Conservation (phyloP, 495 filamentous ascomycete species). For the Penicillium paxilli region DNA sequence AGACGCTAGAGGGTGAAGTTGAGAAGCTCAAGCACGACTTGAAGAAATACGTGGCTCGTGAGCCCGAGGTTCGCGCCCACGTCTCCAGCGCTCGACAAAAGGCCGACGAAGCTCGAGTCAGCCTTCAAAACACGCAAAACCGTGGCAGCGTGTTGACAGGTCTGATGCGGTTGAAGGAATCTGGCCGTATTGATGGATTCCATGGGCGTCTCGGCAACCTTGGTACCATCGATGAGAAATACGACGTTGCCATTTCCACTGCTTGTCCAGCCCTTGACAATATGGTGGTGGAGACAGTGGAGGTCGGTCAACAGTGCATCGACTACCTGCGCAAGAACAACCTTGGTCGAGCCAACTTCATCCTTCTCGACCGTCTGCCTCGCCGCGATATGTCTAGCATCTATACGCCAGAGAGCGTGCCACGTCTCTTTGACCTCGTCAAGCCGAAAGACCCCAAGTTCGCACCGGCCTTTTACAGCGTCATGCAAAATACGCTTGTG, state of each 20-base stretch:
- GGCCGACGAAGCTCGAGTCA: conserved; percentile 91
- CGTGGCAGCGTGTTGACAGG: conserved; percentile 90
- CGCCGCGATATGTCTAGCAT: conserved; percentile 72
- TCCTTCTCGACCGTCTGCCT: conserved; percentile 85
- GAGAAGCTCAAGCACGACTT: conserved; percentile 68
- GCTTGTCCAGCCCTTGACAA: conserved; percentile 91
- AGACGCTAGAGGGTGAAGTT: conserved; percentile 71
- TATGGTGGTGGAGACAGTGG: conserved; percentile 92
- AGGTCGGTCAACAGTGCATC: conserved; percentile 95
- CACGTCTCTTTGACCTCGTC: conserved; percentile 89
- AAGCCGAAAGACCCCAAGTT: conserved; percentile 86
- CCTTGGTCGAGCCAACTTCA: conserved; percentile 95
- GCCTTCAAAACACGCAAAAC: conserved; percentile 82
- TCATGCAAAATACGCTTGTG: conserved; percentile 90
- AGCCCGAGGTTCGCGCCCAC: conserved; percentile 76
- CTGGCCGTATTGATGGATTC: conserved; percentile 93
- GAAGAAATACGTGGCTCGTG: conserved; percentile 67
- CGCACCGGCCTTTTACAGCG: conserved; percentile 88
- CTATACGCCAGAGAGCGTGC: conserved; percentile 87
- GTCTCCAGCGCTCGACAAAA: conserved; percentile 88
- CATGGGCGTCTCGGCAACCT: conserved; percentile 94
- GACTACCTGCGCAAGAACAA: conserved; percentile 97
- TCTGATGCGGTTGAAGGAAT: conserved; percentile 92
- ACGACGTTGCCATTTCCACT: conserved; percentile 95
- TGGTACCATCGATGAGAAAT: conserved; percentile 90